A percentile compares a stretch with the other conserved stretches of the same genome.
These are phyloP conservation scores for Phytopythium montanum DNA, from an alignment of 352 stramenopile species.

Conservation along the genomic window DNA sequence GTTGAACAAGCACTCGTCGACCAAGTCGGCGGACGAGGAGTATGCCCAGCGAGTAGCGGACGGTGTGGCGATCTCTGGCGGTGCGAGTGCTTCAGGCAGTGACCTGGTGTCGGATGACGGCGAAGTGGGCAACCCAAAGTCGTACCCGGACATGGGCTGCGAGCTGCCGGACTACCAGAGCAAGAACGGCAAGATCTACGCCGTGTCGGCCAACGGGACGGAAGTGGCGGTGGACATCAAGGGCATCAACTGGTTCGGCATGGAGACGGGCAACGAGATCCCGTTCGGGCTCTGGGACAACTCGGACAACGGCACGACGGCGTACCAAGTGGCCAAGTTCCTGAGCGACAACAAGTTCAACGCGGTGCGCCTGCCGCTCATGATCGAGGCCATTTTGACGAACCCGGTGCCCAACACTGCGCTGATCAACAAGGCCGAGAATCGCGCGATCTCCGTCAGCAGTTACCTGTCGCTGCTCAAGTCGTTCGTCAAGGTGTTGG, in stretches of 20 bases:
- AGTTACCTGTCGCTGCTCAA: conserved; percentile 48
- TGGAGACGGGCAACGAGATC: conserved; percentile 63
- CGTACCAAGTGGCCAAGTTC: conserved; percentile 73
- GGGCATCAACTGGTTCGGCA: conserved; percentile 77
- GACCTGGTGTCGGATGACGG: conserved; percentile 67
- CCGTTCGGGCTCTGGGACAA: conserved; percentile 75
- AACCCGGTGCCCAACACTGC: conserved; percentile 45
- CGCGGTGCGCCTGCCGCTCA: conserved; percentile 63
- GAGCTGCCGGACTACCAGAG: conserved; percentile 67
- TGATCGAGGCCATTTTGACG: conserved; percentile 48
- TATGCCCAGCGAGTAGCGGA: conserved; percentile 25
- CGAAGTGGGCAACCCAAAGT: conserved; percentile 65
- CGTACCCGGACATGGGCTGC: conserved; percentile 59
- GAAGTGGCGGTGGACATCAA: conserved; percentile 62
- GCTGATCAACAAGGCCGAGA: conserved; percentile 50
- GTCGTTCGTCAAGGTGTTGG: conserved; percentile 46
- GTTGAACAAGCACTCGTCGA: conserved; percentile 15
- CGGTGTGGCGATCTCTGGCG: conserved; percentile 14
- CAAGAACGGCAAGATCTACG: conserved; percentile 61
- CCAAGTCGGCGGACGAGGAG: conserved; percentile 12
- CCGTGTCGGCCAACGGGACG: conserved; percentile 46
- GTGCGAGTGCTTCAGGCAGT: conserved; percentile 21
- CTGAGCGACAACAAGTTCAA: conserved; percentile 77
- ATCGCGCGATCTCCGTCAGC: conserved; percentile 55
- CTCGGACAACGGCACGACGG: conserved; percentile 60